phyloP scores from a whole-genome alignment of 306 rosid species.

The Dryas drummondii region DNA sequence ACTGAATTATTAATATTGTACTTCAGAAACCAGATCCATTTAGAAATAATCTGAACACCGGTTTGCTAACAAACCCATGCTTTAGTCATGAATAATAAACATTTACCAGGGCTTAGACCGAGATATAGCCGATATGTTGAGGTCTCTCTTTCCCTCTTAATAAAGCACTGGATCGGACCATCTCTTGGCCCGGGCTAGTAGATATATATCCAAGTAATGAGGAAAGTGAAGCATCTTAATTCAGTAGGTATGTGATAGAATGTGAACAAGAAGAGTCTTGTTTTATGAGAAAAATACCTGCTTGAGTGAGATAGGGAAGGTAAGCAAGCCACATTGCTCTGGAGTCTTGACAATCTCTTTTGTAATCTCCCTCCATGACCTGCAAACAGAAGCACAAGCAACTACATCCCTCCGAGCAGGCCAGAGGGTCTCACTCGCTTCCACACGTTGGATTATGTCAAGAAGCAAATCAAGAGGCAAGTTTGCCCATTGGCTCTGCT shows the following conservation, averaged over 20 bases:
- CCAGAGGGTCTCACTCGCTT: conserved; percentile 73
- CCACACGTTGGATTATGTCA: conserved; percentile 85
- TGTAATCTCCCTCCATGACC: conserved; percentile 75
- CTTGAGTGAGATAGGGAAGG: conserved; percentile 87
- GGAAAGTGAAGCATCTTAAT: conserved; percentile 7
- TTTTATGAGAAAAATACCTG: conserved; percentile 48
- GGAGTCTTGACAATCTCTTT: conserved; percentile 77
- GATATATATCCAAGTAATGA: not conserved
- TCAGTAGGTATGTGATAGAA: not conserved
- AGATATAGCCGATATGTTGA: conserved; percentile 79
- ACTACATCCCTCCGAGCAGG: conserved; percentile 75
- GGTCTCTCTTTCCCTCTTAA: conserved; percentile 75
- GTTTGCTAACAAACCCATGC: not conserved
- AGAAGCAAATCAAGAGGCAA: conserved; percentile 79
- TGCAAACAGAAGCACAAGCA: conserved; percentile 89
- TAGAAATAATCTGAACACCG: not conserved
- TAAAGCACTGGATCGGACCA: conserved; percentile 79
- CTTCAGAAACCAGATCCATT: not conserved
- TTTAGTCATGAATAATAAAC: not conserved
- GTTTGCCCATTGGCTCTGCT: conserved; percentile 67
- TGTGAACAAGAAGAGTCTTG: not conserved
- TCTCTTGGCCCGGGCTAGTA: conserved; percentile 86
- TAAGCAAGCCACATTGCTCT: conserved; percentile 73
- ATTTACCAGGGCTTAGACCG: conserved; percentile 89
- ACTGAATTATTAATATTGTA: not conserved